A percentile compares a stretch with the other conserved stretches of the same genome.
These are phyloP conservation scores for Anisodus tanguticus DNA, from an alignment of 257 asterid species.

Conservation along the genomic window DNA sequence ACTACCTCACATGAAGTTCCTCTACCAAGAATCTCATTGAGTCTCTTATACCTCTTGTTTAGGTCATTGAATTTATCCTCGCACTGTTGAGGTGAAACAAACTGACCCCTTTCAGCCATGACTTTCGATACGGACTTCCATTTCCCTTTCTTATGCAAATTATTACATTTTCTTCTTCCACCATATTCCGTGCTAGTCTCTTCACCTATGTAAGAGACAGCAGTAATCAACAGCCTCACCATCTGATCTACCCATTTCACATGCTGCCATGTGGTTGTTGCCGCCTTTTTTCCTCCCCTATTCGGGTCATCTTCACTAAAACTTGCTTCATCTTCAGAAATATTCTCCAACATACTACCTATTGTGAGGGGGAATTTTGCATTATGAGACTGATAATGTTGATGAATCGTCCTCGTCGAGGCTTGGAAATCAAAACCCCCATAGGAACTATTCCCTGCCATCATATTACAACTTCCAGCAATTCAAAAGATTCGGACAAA, in stretches of 20 bases:
- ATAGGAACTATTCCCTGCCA: too few relatives aligned
- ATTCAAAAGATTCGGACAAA: too few relatives aligned
- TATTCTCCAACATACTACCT: constrained; percentile 49
- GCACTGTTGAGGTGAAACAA: constrained; percentile 88
- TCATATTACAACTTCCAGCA: too few relatives aligned
- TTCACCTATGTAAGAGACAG: constrained; percentile 77
- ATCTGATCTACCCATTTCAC: constrained; percentile 61
- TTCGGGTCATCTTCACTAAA: constrained; percentile 53
- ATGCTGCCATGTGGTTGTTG: constrained; percentile 56
- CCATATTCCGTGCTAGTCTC: constrained; percentile 56
- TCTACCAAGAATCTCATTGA: constrained; percentile 81
- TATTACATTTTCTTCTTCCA: constrained; percentile 52
- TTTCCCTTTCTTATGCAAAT: constrained; percentile 73
- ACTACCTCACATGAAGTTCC: constrained; percentile 90
- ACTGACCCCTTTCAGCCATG: constrained; percentile 85
- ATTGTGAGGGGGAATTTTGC: constrained; percentile 58
- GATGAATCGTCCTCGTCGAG: too few relatives aligned
- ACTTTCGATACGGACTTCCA: constrained; percentile 86
- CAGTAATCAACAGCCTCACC: constrained; percentile 71
- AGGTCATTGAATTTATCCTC: constrained; percentile 93
- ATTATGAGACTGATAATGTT: constrained; percentile 38
- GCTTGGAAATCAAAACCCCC: too few relatives aligned
- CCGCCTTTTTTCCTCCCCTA: constrained; percentile 55
- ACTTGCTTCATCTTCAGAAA: constrained; percentile 45
- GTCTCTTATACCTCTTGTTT: constrained; percentile 85